Evolutionary conservation across 176 grass and related monocot genomes (phyloP).

Genomic region (Cymbopogon citratus): DNA sequence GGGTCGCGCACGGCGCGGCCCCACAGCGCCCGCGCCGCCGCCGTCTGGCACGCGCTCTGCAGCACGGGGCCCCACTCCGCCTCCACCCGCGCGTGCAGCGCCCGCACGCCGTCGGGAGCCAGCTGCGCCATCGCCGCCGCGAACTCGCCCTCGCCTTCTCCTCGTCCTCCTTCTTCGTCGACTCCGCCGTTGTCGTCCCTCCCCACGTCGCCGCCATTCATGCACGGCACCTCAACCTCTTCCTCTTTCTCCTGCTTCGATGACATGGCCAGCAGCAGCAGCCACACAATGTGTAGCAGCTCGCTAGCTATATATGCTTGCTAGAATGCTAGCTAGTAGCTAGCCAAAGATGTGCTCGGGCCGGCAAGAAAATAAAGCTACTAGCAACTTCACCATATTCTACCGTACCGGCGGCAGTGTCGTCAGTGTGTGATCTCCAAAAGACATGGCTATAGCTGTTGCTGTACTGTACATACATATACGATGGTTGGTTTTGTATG

Average conservation of each 20-base stretch:
- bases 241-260: neutral
- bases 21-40: slow-evolving; percentile 84
- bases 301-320: neutral
- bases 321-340: too few relatives aligned
- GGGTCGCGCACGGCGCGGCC: slow-evolving; percentile 55
- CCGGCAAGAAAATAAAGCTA: neutral
- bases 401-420: neutral
- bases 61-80: slow-evolving; percentile 70
- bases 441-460: neutral
- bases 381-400: neutral
- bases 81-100: slow-evolving; percentile 67
- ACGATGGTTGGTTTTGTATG: slow-evolving; percentile 31
- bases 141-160: slow-evolving; percentile 7
- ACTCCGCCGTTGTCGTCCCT: neutral
- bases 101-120: slow-evolving; percentile 51
- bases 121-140: slow-evolving; percentile 39
- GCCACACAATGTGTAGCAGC: slow-evolving; percentile 22
- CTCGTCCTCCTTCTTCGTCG: neutral
- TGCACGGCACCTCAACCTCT: neutral
- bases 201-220: neutral
- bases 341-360: neutral
- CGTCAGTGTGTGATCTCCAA: slow-evolving; percentile 15
- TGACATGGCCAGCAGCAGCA: slow-evolving; percentile 18
- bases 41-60: slow-evolving; percentile 93
- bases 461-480: neutral